Evolutionary conservation across 2,329 filamentous ascomycete species (phyloP), one percentile per base, ranked within the genome.

Genomic region (Beauveria caledonica): DNA sequence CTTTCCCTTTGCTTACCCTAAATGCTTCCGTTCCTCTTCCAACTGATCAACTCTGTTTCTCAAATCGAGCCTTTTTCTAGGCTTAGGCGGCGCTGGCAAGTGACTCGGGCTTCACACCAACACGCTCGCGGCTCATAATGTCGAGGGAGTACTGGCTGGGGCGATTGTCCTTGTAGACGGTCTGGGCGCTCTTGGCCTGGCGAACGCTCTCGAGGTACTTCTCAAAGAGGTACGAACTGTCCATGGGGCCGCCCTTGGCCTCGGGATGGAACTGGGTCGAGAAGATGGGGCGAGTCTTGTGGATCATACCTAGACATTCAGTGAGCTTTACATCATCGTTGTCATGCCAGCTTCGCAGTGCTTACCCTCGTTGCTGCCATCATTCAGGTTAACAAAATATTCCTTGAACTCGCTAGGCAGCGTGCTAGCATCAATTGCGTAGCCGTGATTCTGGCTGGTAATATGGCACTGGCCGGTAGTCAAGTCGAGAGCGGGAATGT

Each of bases 181-280:
- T 79, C 76, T 95, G 88, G 73, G 82, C 87, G 68, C 87, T 83
- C 86, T 96, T 97, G 85, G 93, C 96, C 71, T 89, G 84, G 73
- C 86, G 82, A 40, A 97, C 92, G 69, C 88, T 93, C 73, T 96
- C 86, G 50, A 97, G 79, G 78, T 97, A 99, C 79, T 90, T 91
- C 77, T 99, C 94, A 71, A 99, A 99, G 62, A 99, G 83, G 77
- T 96, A 97, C 2, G 90, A 87, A 65, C 90, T 95, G 80, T 99
- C 94, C 77, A 96, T 89, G 59, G 94, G 94, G 59, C 94, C 94
- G 63, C 94, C 94, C 82, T 96, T 96, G 67, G 94, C 94, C 78
- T 99, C 94, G 17, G 94, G 94, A 73, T 99, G 94, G 86, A 99
- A 99, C 77, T 99, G 94, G 25, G 92, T 96, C 65, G 90, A 93